Evolutionary conservation across 192 early-diverging fungal species (phyloP), one percentile per base, ranked within the genome.

Genomic region (Linnemannia exigua): DNA sequence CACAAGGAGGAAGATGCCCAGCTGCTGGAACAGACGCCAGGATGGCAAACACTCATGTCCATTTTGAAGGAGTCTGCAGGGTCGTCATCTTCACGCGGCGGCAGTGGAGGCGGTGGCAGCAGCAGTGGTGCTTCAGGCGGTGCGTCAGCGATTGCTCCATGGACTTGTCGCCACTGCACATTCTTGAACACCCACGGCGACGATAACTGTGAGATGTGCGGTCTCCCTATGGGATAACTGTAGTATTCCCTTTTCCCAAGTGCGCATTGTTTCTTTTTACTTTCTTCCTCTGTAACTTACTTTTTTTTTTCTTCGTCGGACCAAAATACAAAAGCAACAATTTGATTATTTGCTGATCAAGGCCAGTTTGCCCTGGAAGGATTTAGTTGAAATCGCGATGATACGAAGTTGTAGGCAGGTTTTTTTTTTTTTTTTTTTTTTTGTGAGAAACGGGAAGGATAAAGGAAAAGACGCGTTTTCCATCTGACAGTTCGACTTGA

Each of bases 151-250:
- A 50, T 63, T 52, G 81, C 81, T 5, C 79, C 91, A 61, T 92
- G 92, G 89, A 89, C 88, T 54, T 97, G 96, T 82, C 88, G 91
- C 67, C 94, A 96, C 82, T 97, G 97, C 85, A 97, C 97, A 19
- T 96, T 93, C 84, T 73, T 82, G n/a, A 97, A 97, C 87, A 84
- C 89, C 38, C 81, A 78, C 33, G 81, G 89, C 0, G 90, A 88
- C 41, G 90, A 88, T 67, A 93, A 87, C 37, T 97, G 97, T 82
- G 95, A 95, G 81, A 95, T 97, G 90, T 97, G 97, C 82, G 95
- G 94, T 28, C 88, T 97, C 50, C 97, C 96, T 19, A 87, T 89
- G 68, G 88, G 84, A 73, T 86, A 86, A 86, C 8, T 36, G 20
- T 7, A 33, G 28, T 6, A 28, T 22, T 2, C 1, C 9, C 58